Base-by-base conservation (phyloP, 192 early-diverging fungal species). In the Podila minutissima region DNA sequence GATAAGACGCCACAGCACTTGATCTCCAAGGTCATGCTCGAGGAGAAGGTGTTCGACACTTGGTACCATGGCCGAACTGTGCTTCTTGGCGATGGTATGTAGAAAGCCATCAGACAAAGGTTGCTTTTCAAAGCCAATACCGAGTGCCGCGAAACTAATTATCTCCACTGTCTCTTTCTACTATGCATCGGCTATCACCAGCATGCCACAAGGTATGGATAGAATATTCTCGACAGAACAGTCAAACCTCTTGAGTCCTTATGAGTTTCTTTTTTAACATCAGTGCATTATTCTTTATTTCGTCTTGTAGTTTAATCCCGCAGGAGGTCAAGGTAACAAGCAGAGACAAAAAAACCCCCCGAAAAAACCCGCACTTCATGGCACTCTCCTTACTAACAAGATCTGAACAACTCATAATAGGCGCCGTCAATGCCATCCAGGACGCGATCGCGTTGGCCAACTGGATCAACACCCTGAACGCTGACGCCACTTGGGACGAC, bases 11-110 rank as follows among this genome's bases (percentile, higher is more conserved):
- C 75, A 10, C 29, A 20, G n/a, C 0, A 38, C 0, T 29, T 55
- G 13, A 69, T 67, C 6, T 62, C 75, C 17, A 78, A 71, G 22
- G 75, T 71, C 32, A 67, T 41, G 24, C 20, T 67, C 3, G 75
- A 78, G 15, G 41, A 46, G 15, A 78, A 78, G 51, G 65, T 78
- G 29, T 78, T 78, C 57, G 48, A 67, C 4, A 78, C 75, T 0
- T 78, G 75, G 75, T 38, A 67, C 20, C 9, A 41, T 60, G 74
- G 58, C 8, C 63, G 74, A 3, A 70, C 63, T 7, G 67, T 69
- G 4, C 65, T 78, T 0, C 31, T 78, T 24, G 75, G 75, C 0
- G 69, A 78, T 64, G 41, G 41, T 46, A 46, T 4, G 41, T 46
- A 17, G 9, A 41, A 17, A 46, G 15, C 6, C 10, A 37, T 37